phyloP scores from a whole-genome alignment of 257 asterid species.

The Vinca minor region DNA sequence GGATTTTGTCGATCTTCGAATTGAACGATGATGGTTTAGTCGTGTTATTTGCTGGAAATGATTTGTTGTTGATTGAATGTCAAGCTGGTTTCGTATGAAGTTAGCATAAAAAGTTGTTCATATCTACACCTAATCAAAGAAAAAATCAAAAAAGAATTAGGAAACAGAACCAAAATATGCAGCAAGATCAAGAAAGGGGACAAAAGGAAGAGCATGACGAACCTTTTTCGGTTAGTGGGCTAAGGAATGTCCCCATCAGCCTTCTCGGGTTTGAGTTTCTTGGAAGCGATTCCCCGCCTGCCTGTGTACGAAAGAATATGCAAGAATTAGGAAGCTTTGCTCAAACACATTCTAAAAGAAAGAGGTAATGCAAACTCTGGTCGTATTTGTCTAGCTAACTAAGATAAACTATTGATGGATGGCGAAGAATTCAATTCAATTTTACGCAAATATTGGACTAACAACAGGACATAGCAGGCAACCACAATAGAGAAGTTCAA shows the following conservation, averaged over 20 bases:
- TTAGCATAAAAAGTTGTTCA: slow-evolving; percentile 35
- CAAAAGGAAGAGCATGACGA: slow-evolving; percentile 26
- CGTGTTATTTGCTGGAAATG: slow-evolving; percentile 22
- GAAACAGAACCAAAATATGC: slow-evolving; percentile 27
- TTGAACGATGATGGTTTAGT: slow-evolving; percentile 6
- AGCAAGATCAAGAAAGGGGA: slow-evolving; percentile 34
- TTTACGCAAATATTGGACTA: not conserved
- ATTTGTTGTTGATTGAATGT: slow-evolving; percentile 15
- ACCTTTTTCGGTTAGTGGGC: slow-evolving; percentile 54
- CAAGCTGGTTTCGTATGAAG: slow-evolving; percentile 31
- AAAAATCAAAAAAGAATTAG: slow-evolving; percentile 24
- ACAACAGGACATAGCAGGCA: not conserved
- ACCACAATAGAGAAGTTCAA: not conserved
- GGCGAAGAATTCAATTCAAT: not conserved
- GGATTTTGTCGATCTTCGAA: slow-evolving; percentile 22
- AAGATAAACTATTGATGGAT: not conserved
- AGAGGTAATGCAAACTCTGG: not conserved
- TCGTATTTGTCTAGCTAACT: not conserved
- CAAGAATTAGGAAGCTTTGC: slow-evolving; percentile 6
- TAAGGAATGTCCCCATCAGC: slow-evolving; percentile 48
- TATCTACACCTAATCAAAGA: slow-evolving; percentile 63
- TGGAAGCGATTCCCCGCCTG: slow-evolving; percentile 30
- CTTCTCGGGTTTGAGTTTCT: slow-evolving; percentile 39
- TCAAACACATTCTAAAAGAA: not conserved
- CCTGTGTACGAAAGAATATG: slow-evolving; percentile 33